Conservation (phyloP, 1,284 basidiomycete genomes). For the Thecaphora thlaspeos region DNA sequence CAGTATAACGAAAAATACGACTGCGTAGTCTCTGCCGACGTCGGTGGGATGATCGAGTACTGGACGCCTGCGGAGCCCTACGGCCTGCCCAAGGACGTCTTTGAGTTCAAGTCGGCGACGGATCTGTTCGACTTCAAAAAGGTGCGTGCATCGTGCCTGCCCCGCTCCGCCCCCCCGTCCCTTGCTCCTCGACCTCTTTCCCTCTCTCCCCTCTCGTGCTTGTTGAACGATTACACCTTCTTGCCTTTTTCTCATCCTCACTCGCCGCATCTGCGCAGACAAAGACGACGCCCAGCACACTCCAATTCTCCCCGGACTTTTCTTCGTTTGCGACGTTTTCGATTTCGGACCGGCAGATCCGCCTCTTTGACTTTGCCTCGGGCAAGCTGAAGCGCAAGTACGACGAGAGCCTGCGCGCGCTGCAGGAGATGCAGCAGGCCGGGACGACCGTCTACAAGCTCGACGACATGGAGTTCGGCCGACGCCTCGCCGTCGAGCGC, state of each 20-base stretch:
- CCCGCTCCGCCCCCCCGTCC: no score
- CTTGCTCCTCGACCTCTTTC: no score
- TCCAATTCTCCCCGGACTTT: slow-evolving; percentile 84
- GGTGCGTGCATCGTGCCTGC: no score
- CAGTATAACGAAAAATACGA: slow-evolving; percentile 88
- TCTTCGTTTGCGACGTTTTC: slow-evolving; percentile 88
- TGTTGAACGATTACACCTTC: no score
- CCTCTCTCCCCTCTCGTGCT: no score
- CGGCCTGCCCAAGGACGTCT: slow-evolving; percentile 70
- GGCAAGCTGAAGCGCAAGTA: slow-evolving; percentile 90
- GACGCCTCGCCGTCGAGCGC: slow-evolving; percentile 84
- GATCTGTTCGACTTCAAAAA: slow-evolving; percentile 99
- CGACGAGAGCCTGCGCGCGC: slow-evolving; percentile 86
- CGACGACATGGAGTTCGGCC: slow-evolving; percentile 99
- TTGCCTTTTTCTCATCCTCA: no score
- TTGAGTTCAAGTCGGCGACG: slow-evolving; percentile 86
- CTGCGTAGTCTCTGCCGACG: slow-evolving; percentile 89
- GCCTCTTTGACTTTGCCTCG: slow-evolving; percentile 84
- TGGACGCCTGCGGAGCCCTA: slow-evolving; percentile 89
- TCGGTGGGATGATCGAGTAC: slow-evolving; percentile 92
- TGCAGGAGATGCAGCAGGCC: slow-evolving; percentile 77
- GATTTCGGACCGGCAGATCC: slow-evolving; percentile 84
- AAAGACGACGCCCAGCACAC: slow-evolving; percentile 83
- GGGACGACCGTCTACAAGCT: slow-evolving; percentile 85
- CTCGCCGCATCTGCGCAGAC: slow-evolving; percentile 63